phyloP scores from a whole-genome alignment of 768 basidiomycete genomes.

The Mycena epipterygia region DNA sequence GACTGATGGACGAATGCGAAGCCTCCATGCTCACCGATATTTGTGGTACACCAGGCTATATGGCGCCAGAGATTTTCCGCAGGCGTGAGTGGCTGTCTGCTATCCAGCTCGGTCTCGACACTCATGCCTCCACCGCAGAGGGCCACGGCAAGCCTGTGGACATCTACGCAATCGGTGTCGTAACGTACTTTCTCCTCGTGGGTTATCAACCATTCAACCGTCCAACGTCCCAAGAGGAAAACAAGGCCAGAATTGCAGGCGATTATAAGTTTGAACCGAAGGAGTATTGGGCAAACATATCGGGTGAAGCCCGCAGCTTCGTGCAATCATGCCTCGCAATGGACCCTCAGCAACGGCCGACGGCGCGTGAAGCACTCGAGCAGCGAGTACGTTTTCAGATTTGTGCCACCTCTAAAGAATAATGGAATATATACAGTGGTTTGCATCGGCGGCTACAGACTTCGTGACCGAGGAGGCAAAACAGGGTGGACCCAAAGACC shows the following conservation, averaged over 20 bases:
- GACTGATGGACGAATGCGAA: conserved; percentile 92
- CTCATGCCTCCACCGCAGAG: conserved; percentile 63
- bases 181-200: conserved; percentile 93
- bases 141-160: conserved; percentile 97
- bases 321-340: conserved; percentile 76
- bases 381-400: conserved; percentile 2
- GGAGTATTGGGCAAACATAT: conserved; percentile 77
- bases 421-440: conserved; percentile 6
- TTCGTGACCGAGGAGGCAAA: conserved; percentile 6
- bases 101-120: neutral
- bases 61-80: conserved; percentile 97
- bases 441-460: conserved; percentile 5
- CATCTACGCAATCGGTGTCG: conserved; percentile 98
- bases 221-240: conserved; percentile 88
- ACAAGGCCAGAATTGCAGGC: conserved; percentile 94
- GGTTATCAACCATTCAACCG: conserved; percentile 98
- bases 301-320: conserved; percentile 72
- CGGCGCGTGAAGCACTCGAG: conserved; percentile 68
- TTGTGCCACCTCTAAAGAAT: conserved; percentile 6
- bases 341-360: conserved; percentile 75
- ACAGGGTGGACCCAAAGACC: conserved; percentile 12
- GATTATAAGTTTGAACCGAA: conserved; percentile 88
- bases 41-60: conserved; percentile 96
- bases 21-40: conserved; percentile 92
- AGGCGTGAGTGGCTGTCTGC: conserved; percentile 67